These are phyloP conservation scores for Pseudonectria buxi DNA, from an alignment of 2,329 filamentous ascomycete species.

Conservation along the genomic window DNA sequence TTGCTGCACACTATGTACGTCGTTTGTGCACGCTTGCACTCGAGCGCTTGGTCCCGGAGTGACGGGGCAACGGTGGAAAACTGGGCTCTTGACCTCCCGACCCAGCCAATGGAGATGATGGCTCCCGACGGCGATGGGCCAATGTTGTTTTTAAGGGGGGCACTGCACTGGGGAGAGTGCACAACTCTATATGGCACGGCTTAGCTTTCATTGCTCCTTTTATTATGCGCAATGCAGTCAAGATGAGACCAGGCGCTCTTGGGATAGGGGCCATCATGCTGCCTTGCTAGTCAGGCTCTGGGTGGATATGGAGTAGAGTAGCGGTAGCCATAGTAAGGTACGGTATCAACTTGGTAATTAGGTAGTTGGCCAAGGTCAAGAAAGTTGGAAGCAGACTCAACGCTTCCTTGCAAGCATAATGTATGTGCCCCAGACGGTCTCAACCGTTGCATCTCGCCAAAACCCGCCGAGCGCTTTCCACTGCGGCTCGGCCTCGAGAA, in stretches of 20 bases:
- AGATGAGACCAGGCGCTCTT: too few species aligned
- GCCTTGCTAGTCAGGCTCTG: too few species aligned
- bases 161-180: too few species aligned
- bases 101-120: constrained; percentile 15
- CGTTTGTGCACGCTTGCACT: constrained; percentile 18
- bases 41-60: constrained; percentile 19
- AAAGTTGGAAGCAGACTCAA: constrained; percentile 3
- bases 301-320: too few species aligned
- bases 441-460: constrained; percentile 49
- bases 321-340: too few species aligned
- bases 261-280: too few species aligned
- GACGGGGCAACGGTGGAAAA: constrained; percentile 26
- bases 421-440: constrained; percentile 55
- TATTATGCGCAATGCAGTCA: too few species aligned
- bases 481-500: constrained; percentile 45
- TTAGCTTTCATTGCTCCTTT: too few species aligned
- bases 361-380: too few species aligned
- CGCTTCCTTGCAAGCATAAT: constrained; percentile 48
- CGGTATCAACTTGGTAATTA: too few species aligned
- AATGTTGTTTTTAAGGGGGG: constrained; percentile 8
- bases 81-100: constrained; percentile 1
- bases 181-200: too few species aligned
- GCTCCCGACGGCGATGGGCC: constrained; percentile 13
- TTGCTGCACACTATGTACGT: constrained; percentile 12
- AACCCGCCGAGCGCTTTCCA: constrained; percentile 41